A percentile compares a stretch with the other conserved stretches of the same genome.
These are phyloP conservation scores for Lipomyces yarrowii DNA, from an alignment of 1,139 yeast species.

Conservation along the genomic window DNA sequence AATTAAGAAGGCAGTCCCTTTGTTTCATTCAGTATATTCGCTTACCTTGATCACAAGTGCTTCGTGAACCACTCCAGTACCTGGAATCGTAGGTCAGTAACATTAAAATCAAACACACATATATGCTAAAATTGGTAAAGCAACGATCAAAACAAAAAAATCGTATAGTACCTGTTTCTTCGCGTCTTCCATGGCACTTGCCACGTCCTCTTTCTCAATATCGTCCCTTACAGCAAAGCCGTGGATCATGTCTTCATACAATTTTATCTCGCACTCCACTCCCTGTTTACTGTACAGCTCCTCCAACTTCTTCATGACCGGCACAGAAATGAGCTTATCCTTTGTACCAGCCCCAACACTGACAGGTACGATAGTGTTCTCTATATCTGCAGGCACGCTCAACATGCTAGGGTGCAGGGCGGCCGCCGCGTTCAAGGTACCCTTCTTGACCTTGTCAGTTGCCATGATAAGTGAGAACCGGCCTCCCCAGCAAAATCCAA, in stretches of 20 bases:
- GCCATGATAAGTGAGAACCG: conserved; percentile 18
- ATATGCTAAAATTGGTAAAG: neutral
- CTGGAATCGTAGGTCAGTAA: neutral
- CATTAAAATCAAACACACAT: too few species aligned
- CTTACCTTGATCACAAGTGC: neutral
- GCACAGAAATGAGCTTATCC: conserved; percentile 1
- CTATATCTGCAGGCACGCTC: conserved; percentile 18
- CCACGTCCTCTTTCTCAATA: conserved; percentile 3
- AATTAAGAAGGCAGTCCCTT: neutral
- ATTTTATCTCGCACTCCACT: conserved; percentile 15
- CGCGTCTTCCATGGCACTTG: conserved; percentile 15
- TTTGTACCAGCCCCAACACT: conserved; percentile 25
- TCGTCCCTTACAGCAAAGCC: conserved; percentile 21
- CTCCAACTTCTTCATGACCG: conserved; percentile 9
- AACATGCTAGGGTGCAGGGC: conserved; percentile 27
- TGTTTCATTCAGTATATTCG: neutral
- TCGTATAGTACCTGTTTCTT: conserved; percentile 5
- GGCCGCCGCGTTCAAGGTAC: conserved; percentile 21
- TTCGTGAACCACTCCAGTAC: conserved; percentile 5
- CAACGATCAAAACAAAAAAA: neutral
- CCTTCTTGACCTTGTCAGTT: conserved; percentile 14
- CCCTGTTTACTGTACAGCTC: conserved; percentile 6
- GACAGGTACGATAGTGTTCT: conserved; percentile 20
- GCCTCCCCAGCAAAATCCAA: conserved; percentile 32
- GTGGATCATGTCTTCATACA: conserved; percentile 25